Base-by-base conservation (phyloP, 2,329 filamentous ascomycete species). In the Fusarium sp. region DNA sequence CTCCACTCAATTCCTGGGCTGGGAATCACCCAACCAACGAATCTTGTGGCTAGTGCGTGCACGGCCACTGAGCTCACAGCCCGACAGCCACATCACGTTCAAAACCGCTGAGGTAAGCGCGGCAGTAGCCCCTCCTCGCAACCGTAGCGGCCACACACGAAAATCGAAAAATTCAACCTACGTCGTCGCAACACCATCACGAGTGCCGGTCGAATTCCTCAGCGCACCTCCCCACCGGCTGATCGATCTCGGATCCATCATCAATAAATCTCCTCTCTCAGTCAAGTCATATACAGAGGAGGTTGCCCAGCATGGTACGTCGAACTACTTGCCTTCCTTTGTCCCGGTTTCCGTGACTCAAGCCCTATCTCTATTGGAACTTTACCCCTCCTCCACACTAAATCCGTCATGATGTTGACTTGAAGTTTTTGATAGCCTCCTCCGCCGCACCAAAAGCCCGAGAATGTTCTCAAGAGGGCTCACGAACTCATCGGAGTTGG, bases 401-500 rank as follows among this genome's bases (percentile, higher is more conserved):
- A 61, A 60, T 58, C 56, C 37, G 62, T 68, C 60, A 64, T 73
- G 64, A 78, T 79, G 69, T 71, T 80, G 67, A 80, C 74, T 63
- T 64, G 56, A 54, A 48, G 60, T 67, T 64, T 69, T 60, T 35
- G 45, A 77, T 70, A 95, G 96, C 94, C 96, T 87, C 96, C 96
- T 82, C 95, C 95, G 86, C 93, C 94, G 77, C 94, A 98, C 83
- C 95, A 96, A 83, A 97, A 97, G 85, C 96, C 96, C 80, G 96
- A 99, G 88, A 99, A 99, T 91, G 95, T 98, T 82, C 91, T 98
- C 83, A 97, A 97, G 90, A 91, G 96, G 83, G 96, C 96, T 73
- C 92, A 98, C 85, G 96, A 99, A 88, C 93, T 99, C 85, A 98
- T 98, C 86, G 96, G 94, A 81, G 96, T 99, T 80, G 92, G 93